A percentile compares a stretch with the other conserved stretches of the same genome.
Evolutionary conservation across 805 yeast genomes (phyloP).

Genomic region (Barnettozyma vustinii): DNA sequence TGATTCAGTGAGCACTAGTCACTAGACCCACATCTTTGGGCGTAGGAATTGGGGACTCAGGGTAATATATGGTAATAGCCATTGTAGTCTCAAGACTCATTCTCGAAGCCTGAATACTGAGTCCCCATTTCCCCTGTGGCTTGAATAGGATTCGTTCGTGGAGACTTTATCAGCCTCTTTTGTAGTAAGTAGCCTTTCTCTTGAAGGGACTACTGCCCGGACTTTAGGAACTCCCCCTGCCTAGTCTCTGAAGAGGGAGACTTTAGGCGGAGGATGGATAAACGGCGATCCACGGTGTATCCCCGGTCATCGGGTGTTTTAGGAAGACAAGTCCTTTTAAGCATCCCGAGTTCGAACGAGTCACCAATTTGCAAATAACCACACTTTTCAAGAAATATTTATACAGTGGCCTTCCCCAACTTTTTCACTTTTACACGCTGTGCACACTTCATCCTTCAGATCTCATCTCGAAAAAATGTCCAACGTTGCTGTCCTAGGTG

Average conservation of each 20-base stretch:
- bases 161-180: not conserved
- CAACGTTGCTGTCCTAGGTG: constrained; percentile 84
- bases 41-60: no score
- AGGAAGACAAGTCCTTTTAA: not conserved
- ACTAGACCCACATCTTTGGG: no score
- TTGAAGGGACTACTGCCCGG: not conserved
- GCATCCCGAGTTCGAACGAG: not conserved
- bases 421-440: not conserved
- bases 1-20: not conserved
- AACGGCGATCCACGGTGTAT: no score
- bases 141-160: not conserved
- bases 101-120: not conserved
- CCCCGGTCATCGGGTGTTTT: not conserved
- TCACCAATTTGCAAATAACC: not conserved
- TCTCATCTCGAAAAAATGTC: constrained; percentile 16
- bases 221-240: not conserved
- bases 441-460: not conserved
- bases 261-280: not conserved
- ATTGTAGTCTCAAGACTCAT: not conserved
- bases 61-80: not conserved
- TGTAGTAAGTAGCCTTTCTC: not conserved
- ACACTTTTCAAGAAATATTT: not conserved
- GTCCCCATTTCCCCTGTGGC: not conserved
- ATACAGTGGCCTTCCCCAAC: not conserved
- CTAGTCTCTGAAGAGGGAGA: not conserved